Conservation (phyloP, 2,329 filamentous ascomycete genomes). For the Diaporthe ilicicola region DNA sequence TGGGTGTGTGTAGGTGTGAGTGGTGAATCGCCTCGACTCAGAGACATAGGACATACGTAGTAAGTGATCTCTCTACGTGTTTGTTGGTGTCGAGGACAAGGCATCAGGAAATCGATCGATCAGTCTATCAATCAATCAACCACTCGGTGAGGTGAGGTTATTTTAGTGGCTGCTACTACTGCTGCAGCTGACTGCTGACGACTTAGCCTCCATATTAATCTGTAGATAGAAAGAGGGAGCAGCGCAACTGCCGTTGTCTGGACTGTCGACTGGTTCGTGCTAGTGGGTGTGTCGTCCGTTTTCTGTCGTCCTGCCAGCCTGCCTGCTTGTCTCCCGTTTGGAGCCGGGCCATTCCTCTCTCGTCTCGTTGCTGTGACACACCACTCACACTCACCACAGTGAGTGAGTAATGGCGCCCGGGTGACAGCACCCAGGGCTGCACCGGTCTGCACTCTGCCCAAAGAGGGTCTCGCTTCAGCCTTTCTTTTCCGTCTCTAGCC, state of each 20-base stretch:
- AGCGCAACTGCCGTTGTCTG: constrained; percentile 5
- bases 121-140: neutral
- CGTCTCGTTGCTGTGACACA: neutral
- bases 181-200: constrained; percentile 8
- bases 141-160: neutral
- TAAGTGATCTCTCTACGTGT: neutral
- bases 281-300: constrained; percentile 6
- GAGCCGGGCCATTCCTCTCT: neutral
- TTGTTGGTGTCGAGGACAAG: neutral
- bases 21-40: neutral
- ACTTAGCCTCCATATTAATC: neutral
- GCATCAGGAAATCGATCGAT: constrained; percentile 2
- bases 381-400: neutral
- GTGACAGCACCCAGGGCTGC: constrained; percentile 7
- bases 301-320: neutral
- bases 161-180: neutral
- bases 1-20: neutral
- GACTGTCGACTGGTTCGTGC: neutral
- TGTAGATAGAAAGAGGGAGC: neutral
- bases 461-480: constrained; percentile 2
- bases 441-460: constrained; percentile 11
- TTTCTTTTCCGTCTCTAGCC: too few species aligned
- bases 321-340: neutral
- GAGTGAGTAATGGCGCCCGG: neutral
- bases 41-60: neutral